Base-by-base conservation (phyloP, 495 filamentous ascomycete species). In the Talaromyces thailandensis region DNA sequence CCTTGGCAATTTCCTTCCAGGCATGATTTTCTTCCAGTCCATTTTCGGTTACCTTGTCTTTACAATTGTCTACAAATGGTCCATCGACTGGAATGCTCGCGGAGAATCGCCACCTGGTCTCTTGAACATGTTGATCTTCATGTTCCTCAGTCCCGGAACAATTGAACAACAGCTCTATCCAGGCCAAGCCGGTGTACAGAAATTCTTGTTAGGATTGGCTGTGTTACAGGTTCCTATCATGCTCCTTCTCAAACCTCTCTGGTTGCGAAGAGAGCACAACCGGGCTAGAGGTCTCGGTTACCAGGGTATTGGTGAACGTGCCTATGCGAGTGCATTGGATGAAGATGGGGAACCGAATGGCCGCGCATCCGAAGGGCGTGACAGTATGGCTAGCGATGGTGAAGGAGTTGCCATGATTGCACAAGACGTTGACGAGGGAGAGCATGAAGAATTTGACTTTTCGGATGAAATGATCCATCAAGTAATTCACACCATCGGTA, bases 121-220 rank as follows among this genome's bases (percentile, higher is more conserved):
- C 26, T 77, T 99, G 62, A 99, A 99, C 82, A 96, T 97, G 92
- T 81, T 99, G 66, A 99, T 99, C 70, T 96, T 96, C 83, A 99
- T 99, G 94, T 98, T 99, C 79, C 78, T 99, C 58, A 84, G 85
- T 59, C 94, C 94, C 5, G 91, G 91, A 25, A 88, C 71, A 0
- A 77, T 98, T 53, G 84, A 88, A 50, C 55, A 65, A 18, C 71
- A 75, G 16, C 81, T 99, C 6, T 99, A 94, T 69, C 72, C 72
- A 21, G 90, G 90, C 58, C 94, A 99, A 72, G 77, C 73, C 6
- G 64, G 63, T 0, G 81, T 99, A 3, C 94, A 99, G 73, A 75
- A 90, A 21, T 68, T 87, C 35, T 78, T 99, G 23, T 74, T 98
- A n/a, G 80, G 97, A 40, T 71, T 98, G 45, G 94, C 94, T 18